Evolutionary conservation across 2,329 filamentous ascomycete genomes (phyloP).

Genomic region (Botrytis elliptica): DNA sequence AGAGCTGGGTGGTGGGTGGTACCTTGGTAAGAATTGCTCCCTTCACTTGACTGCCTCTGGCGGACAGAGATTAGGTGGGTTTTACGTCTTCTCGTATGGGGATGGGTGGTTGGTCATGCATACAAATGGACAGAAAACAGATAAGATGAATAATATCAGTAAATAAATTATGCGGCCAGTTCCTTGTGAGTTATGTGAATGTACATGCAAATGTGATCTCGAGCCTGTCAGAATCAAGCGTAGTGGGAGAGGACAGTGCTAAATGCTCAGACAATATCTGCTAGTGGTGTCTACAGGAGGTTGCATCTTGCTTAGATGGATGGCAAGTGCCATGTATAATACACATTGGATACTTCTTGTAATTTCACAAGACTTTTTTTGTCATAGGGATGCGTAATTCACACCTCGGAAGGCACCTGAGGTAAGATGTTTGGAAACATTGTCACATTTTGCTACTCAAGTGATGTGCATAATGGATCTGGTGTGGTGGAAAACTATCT

Average conservation of each 20-base stretch:
- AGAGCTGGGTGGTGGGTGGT: background rate
- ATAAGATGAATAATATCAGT: conserved; percentile 9
- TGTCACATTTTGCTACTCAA: too few relatives aligned
- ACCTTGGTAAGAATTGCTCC: background rate
- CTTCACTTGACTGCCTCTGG: background rate
- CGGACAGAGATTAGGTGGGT: background rate
- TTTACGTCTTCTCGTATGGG: background rate
- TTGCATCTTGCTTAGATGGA: background rate
- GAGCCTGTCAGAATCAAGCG: background rate
- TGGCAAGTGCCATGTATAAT: background rate
- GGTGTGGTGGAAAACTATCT: too few relatives aligned
- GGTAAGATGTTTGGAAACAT: too few relatives aligned
- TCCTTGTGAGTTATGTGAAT: background rate
- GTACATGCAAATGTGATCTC: background rate
- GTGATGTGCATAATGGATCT: too few relatives aligned
- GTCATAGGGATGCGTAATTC: too few relatives aligned
- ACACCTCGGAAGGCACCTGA: too few relatives aligned
- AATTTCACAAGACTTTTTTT: too few relatives aligned
- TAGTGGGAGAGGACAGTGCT: background rate
- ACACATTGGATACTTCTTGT: background rate
- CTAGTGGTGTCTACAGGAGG: background rate
- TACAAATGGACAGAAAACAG: background rate
- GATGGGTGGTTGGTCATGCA: background rate
- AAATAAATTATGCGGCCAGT: background rate
- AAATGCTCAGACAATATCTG: background rate